Conservation (phyloP, 2,329 filamentous ascomycete genomes). For the Diaporthe australafricana region DNA sequence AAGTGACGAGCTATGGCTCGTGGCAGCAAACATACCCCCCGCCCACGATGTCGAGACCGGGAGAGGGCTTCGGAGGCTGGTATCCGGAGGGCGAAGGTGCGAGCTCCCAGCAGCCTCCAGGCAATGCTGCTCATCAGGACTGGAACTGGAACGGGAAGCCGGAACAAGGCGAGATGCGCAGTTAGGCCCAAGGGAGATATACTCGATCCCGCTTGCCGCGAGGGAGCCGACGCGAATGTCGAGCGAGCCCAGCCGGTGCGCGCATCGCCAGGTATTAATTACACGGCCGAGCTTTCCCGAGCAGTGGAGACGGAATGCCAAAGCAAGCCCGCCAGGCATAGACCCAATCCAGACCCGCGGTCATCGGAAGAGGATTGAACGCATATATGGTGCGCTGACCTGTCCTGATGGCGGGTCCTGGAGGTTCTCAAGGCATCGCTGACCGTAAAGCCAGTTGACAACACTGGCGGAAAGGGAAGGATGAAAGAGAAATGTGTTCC, state of each 20-base stretch:
- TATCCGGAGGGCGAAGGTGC: slow-evolving; percentile 25
- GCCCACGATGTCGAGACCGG: slow-evolving; percentile 21
- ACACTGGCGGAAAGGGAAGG: not conserved
- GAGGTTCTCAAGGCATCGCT: not conserved
- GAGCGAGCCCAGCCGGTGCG: not conserved
- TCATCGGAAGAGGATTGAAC: not conserved
- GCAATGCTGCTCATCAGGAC: slow-evolving; percentile 1
- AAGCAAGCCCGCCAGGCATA: not conserved
- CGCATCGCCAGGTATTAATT: not conserved
- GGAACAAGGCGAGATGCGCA: slow-evolving; percentile 10
- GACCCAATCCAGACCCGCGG: not conserved
- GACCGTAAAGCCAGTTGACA: not conserved
- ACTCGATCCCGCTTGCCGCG: not conserved
- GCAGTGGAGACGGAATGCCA: not conserved
- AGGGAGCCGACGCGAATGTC: not conserved
- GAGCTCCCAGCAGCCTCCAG: not conserved
- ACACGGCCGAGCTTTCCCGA: not conserved
- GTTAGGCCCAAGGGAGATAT: not conserved
- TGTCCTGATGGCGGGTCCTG: not conserved
- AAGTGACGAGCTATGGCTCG: slow-evolving; percentile 20
- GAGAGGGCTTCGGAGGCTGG: slow-evolving; percentile 32
- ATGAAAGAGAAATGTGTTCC: slow-evolving; percentile 1
- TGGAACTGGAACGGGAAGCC: slow-evolving; percentile 23
- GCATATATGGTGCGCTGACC: slow-evolving; percentile 21
- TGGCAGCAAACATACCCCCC: slow-evolving; percentile 29